Evolutionary conservation across 2,329 filamentous ascomycete genomes (phyloP), one percentile per base, ranked within the genome.

Genomic region (Boeremia lycopersici): DNA sequence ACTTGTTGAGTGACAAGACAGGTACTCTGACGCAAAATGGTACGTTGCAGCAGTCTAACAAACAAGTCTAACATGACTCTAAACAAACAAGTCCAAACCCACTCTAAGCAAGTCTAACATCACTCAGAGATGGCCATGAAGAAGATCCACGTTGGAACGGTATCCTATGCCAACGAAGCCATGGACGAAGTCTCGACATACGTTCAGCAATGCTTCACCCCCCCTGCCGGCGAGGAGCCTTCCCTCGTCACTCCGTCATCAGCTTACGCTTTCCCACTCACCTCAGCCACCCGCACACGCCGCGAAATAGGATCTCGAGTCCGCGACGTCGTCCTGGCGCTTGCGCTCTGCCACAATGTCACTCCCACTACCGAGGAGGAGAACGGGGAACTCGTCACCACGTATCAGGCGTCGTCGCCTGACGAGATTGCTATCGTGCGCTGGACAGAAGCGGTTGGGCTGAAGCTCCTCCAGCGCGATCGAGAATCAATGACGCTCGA

Each of bases 341-440:
- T 99, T 46, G 93, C 93, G 2, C 82, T 99, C 1, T 99, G 95
- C 67, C 95, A 99, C 76, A 99, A 99, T 64, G 95, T 99, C 49
- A 99, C 95, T 0, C 95, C 95, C 0, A 96, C 91, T 0, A 87
- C 83, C 0, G 93, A 98, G 57, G 89, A 93, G 68, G 87, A 91
- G 65, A 84, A 91, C 60, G 93, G 93, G 0, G 81, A 88, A 57
- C 83, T 83, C 34, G 80, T 91, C 12, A 96, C 89, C 4, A 91
- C 88, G 0, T 99, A 99, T 70, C 95, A 99, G 79, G 95, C 95
- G 6, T 97, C 93, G 0, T 98, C 93, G 1, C 95, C 95, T 0
- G 95, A 99, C 71, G 95, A 99, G 74, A 98, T 99, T 74, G 95
- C 95, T 15, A 99, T 99, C 68, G 93, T 99, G 13, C 88, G 87